Evolutionary conservation across 805 yeast species (phyloP).

Genomic region (Grigorovia transvaalensis): DNA sequence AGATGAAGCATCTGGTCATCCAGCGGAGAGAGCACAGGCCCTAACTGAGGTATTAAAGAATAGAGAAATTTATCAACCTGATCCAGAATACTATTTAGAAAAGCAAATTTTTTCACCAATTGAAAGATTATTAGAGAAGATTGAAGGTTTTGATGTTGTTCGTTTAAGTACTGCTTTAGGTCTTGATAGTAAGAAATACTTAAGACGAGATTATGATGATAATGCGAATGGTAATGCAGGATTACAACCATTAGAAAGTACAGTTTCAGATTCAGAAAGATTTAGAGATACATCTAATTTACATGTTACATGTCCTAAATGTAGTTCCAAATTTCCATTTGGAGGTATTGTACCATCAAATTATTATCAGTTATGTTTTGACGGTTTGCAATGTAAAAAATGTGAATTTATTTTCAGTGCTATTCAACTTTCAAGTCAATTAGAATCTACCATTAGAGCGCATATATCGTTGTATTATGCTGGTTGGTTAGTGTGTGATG

Average conservation of each 20-base stretch:
- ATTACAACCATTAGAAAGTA: constrained; percentile 69
- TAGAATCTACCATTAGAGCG: constrained; percentile 60
- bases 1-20: constrained; percentile 5
- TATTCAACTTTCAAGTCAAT: constrained; percentile 53
- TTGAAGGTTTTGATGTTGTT: constrained; percentile 77
- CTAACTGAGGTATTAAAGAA: constrained; percentile 58
- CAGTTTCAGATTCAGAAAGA: constrained; percentile 71
- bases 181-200: constrained; percentile 57
- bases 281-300: constrained; percentile 56
- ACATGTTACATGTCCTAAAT: constrained; percentile 44
- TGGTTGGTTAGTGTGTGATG: constrained; percentile 83
- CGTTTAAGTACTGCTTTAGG: constrained; percentile 72
- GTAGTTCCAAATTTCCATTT: constrained; percentile 51
- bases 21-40: constrained; percentile 79
- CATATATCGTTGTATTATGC: constrained; percentile 71
- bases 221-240: constrained; percentile 29
- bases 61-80: constrained; percentile 48
- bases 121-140: constrained; percentile 71
- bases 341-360: constrained; percentile 65
- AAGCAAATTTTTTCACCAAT: constrained; percentile 88
- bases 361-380: constrained; percentile 49
- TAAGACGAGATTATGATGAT: constrained; percentile 28
- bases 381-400: constrained; percentile 59
- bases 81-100: constrained; percentile 68
- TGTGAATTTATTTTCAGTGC: constrained; percentile 47